Evolutionary conservation across 768 basidiomycete species (phyloP), one percentile per base, ranked within the genome.

Genomic region (Lactarius sp.): DNA sequence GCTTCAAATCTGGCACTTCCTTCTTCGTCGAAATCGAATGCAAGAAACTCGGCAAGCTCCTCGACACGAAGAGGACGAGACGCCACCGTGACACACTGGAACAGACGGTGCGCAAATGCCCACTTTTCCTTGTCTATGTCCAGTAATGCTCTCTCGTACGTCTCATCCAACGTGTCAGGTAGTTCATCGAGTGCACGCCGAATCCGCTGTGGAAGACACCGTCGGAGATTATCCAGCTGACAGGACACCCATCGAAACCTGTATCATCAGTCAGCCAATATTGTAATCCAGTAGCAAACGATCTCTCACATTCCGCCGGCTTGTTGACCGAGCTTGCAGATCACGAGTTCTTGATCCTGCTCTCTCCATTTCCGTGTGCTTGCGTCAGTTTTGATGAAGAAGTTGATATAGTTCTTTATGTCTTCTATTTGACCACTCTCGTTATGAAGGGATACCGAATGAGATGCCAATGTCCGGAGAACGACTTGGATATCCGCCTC

Each of bases 1-100:
- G 10, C 39, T 41, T 41, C 39, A 41, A 41, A 41, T 41, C 10
- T 10, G 14, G 39, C 12, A 2, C 4, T 53, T 34, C 50, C 51
- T 2, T 2, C 39, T 4, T 3, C 20, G 3, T 46, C 31, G n/a
- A 20, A 53, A 7, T 47, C 20, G 9, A 60, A 34, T 3, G 52
- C 33, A 39, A 60, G 52, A n/a, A 60, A 44, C 16, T 54, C 59
- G 2, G 51, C 39, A n/a, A 46, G 42, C 41, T 60, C 59, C 14
- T 44, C 42, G 12, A 54, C 52, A 16, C n/a, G 31, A 6, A 52
- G 51, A 8, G 51, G 59, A 22, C 59, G 47, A 13, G 18, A 20
- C 14, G 59, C 59, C 14, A 52, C 37, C n/a, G 36, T 34, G 6
- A 60, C 20, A n/a, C 59, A 44, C 52, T 60, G 51, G 6, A 60